phyloP scores from a whole-genome alignment of 352 stramenopile species.

The Elongisporangium undulatum region DNA sequence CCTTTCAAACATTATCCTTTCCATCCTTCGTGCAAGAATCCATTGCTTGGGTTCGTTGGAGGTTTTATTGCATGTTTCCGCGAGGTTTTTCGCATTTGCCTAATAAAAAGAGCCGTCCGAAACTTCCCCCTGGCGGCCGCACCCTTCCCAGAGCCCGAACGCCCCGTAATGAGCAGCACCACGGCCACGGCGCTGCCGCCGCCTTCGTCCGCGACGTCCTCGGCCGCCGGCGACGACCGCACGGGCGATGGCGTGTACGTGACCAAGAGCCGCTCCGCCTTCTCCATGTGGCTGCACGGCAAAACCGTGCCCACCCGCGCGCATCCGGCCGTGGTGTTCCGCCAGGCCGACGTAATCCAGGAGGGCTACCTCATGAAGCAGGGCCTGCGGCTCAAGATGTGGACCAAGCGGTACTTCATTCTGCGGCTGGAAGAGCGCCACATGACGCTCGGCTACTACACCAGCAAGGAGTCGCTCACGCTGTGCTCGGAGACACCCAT shows the following conservation, averaged over 20 bases:
- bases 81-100: conserved; percentile 1
- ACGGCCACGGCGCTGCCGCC: conserved; percentile 4
- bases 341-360: conserved; percentile 80
- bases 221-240: conserved; percentile 9
- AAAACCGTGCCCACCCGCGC: conserved; percentile 52
- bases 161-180: conserved; percentile 3
- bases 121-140: conserved; percentile 1
- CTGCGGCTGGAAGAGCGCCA: conserved; percentile 81
- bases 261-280: conserved; percentile 80
- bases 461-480: conserved; percentile 73
- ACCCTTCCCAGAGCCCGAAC: not conserved
- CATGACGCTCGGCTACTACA: conserved; percentile 88
- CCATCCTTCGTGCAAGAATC: not conserved
- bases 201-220: conserved; percentile 13
- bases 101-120: conserved; percentile 4
- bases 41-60: not conserved
- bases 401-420: conserved; percentile 84
- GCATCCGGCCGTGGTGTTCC: conserved; percentile 61
- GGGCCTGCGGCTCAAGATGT: conserved; percentile 73
- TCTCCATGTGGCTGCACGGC: conserved; percentile 83
- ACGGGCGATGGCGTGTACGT: conserved; percentile 75
- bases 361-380: conserved; percentile 85
- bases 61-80: not conserved
- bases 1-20: not conserved
- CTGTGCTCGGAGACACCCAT: conserved; percentile 84